Percentiles rank a stretch among this genome's conserved stretches.
These are phyloP conservation scores for Syzygium aqueum DNA, from an alignment of 345 rosid species.

Conservation along the genomic window DNA sequence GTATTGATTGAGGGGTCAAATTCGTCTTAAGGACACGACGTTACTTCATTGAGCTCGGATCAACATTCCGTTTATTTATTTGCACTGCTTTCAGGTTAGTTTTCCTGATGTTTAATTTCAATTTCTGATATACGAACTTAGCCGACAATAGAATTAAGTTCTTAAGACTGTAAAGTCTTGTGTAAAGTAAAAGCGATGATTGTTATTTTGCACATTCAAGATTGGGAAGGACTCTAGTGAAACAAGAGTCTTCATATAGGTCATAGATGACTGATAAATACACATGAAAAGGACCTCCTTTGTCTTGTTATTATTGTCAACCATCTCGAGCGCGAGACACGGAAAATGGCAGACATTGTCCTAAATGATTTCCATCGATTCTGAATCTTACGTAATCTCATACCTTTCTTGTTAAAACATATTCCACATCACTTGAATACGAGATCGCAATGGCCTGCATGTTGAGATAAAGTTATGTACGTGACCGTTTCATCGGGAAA, in stretches of 20 bases:
- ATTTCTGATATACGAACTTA: too few relatives aligned
- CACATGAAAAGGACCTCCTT: background rate
- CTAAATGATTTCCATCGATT: background rate
- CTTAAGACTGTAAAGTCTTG: background rate
- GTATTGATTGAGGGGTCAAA: too few relatives aligned
- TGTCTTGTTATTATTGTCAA: background rate
- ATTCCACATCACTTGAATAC: background rate
- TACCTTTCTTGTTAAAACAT: background rate
- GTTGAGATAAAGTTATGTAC: background rate
- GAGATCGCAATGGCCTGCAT: background rate
- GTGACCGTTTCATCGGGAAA: background rate
- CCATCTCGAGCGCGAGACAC: background rate
- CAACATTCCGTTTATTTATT: too few relatives aligned
- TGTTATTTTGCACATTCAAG: background rate
- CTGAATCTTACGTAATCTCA: background rate
- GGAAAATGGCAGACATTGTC: background rate
- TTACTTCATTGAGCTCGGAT: too few relatives aligned
- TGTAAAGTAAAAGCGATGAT: background rate
- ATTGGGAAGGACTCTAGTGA: background rate
- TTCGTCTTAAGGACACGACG: too few relatives aligned
- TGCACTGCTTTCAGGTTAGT: too few relatives aligned
- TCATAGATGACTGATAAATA: background rate
- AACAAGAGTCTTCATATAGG: background rate
- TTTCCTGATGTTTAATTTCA: too few relatives aligned
- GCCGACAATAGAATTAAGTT: background rate